Evolutionary conservation across 148 eudicot genomes (phyloP).

Genomic region (Cornus suecica): DNA sequence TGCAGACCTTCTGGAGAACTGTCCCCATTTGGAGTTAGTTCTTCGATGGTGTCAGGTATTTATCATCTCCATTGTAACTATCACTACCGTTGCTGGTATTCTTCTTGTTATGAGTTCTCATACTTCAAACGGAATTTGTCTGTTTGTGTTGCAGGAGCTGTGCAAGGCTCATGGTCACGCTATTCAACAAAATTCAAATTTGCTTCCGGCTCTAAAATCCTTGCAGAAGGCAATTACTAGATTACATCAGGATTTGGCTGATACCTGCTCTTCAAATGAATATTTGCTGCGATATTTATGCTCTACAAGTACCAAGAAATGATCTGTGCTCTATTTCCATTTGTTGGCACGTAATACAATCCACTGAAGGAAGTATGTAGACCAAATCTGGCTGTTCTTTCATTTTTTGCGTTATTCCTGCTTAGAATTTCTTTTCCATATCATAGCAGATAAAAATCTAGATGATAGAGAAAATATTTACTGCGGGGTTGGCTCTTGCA

Average conservation of each 20-base stretch:
- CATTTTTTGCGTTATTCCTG: not conserved
- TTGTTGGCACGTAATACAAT: not conserved
- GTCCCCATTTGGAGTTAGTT: constrained; percentile 84
- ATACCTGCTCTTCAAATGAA: constrained; percentile 89
- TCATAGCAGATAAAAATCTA: not conserved
- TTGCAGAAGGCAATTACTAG: constrained; percentile 85
- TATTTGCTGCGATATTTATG: constrained; percentile 80
- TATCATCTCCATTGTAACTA: not conserved
- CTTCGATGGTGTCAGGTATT: constrained; percentile 93
- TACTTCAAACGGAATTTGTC: not conserved
- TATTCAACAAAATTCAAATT: constrained; percentile 72
- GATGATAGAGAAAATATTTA: not conserved
- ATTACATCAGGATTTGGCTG: constrained; percentile 89
- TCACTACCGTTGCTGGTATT: not conserved
- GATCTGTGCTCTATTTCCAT: constrained; percentile 10
- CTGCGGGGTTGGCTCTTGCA: not conserved
- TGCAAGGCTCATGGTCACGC: constrained; percentile 79
- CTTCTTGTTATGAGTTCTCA: not conserved
- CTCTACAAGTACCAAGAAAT: constrained; percentile 48
- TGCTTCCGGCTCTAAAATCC: constrained; percentile 87
- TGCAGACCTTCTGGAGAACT: constrained; percentile 76
- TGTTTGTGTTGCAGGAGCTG: constrained; percentile 58
- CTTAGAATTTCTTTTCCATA: not conserved
- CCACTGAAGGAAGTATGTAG: not conserved
- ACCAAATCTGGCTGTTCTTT: not conserved